phyloP scores from a whole-genome alignment of 1,139 yeast species.

The Suhomyces bolitotheri region DNA sequence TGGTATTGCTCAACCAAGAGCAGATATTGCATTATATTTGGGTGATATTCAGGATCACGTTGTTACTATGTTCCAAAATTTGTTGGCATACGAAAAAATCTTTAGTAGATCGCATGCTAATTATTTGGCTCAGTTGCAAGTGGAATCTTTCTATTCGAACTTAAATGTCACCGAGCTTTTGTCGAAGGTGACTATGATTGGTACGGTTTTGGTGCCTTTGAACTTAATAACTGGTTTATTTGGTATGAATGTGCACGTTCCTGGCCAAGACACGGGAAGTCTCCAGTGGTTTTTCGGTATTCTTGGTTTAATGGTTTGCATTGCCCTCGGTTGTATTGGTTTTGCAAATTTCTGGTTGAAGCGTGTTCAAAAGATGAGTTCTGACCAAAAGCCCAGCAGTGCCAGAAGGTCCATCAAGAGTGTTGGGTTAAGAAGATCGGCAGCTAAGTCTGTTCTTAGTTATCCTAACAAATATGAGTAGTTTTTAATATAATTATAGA shows the following conservation, averaged over 20 bases:
- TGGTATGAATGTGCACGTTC: slow-evolving; percentile 94
- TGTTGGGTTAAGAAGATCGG: slow-evolving; percentile 41
- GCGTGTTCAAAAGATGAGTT: slow-evolving; percentile 15
- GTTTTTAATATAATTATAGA: slow-evolving; percentile 6
- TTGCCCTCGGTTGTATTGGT: slow-evolving; percentile 34
- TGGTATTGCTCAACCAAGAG: slow-evolving; percentile 62
- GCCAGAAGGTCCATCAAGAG: slow-evolving; percentile 44
- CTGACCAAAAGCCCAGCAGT: slow-evolving; percentile 14
- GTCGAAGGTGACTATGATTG: slow-evolving; percentile 84
- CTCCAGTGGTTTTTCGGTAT: slow-evolving; percentile 45
- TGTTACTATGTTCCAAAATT: slow-evolving; percentile 90
- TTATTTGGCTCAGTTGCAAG: slow-evolving; percentile 90
- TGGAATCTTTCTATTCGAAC: slow-evolving; percentile 83
- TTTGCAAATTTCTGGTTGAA: slow-evolving; percentile 42
- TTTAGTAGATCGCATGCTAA: slow-evolving; percentile 90
- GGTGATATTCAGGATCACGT: slow-evolving; percentile 99
- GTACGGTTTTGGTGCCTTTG: slow-evolving; percentile 88
- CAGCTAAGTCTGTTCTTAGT: slow-evolving; percentile 43
- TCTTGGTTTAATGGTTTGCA: slow-evolving; percentile 36
- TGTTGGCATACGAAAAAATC: slow-evolving; percentile 87
- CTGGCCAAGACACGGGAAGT: slow-evolving; percentile 56
- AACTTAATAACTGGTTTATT: slow-evolving; percentile 88
- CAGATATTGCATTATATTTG: slow-evolving; percentile 79
- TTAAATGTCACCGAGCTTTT: slow-evolving; percentile 83
- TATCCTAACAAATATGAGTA: slow-evolving; percentile 42